Percentiles rank a stretch among this genome's conserved stretches.
Evolutionary conservation across 2,329 filamentous ascomycete genomes (phyloP).

Genomic region (Emergomyces orientalis): DNA sequence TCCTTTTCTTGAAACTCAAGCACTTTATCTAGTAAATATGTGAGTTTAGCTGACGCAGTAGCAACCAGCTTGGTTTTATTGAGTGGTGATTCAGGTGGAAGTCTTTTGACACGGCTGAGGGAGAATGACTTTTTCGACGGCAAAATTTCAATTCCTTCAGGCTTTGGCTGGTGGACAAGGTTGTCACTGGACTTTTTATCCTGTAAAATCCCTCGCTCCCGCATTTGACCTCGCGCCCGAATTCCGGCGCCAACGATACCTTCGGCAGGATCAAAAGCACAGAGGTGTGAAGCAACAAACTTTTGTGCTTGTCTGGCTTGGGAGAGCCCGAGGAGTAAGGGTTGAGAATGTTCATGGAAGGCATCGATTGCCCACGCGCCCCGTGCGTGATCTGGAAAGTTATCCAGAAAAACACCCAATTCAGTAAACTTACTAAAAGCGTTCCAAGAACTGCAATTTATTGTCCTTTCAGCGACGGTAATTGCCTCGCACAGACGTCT

Average conservation of each 20-base stretch:
- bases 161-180: conserved; percentile 21
- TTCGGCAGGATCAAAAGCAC: conserved; percentile 28
- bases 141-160: conserved; percentile 16
- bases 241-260: conserved; percentile 36
- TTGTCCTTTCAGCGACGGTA: conserved; percentile 51
- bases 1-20: conserved; percentile 58
- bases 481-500: conserved; percentile 55
- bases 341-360: conserved; percentile 30
- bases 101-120: conserved; percentile 14
- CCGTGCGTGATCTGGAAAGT: conserved; percentile 55
- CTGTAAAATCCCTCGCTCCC: conserved; percentile 17
- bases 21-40: conserved; percentile 70
- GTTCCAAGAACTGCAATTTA: conserved; percentile 54
- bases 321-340: conserved; percentile 49
- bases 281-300: conserved; percentile 39
- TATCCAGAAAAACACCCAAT: conserved; percentile 61
- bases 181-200: conserved; percentile 15
- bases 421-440: conserved; percentile 64
- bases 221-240: conserved; percentile 25
- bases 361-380: conserved; percentile 59
- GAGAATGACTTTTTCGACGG: conserved; percentile 25
- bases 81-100: conserved; percentile 44
- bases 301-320: conserved; percentile 49
- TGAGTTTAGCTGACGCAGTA: conserved; percentile 77
- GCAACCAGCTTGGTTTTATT: conserved; percentile 57